phyloP scores from a whole-genome alignment of 495 filamentous ascomycete genomes.

The Penicillium coprophilum region DNA sequence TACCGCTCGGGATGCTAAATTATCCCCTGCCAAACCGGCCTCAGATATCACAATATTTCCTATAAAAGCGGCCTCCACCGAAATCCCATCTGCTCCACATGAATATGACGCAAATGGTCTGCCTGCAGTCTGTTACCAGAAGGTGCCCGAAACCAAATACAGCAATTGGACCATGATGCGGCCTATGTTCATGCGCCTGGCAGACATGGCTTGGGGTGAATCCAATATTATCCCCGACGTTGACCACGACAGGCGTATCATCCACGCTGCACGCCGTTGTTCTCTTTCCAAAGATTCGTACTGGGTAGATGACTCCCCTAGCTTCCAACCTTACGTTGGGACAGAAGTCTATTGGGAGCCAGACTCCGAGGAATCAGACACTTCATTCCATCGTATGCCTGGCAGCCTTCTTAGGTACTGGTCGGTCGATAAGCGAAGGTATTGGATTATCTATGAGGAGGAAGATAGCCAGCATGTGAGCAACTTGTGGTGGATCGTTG shows the following conservation, averaged over 20 bases:
- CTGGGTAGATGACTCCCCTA: conserved; percentile 6
- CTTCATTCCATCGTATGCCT: conserved; percentile 3
- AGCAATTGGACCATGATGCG: conserved; percentile 10
- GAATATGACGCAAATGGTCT: not conserved
- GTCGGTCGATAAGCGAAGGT: conserved; percentile 13
- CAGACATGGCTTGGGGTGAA: conserved; percentile 14
- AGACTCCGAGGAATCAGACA: not conserved
- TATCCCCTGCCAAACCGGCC: not conserved
- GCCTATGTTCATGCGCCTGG: conserved; percentile 11
- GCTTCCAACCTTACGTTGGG: conserved; percentile 5
- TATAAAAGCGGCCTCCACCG: not conserved
- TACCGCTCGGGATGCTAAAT: not conserved
- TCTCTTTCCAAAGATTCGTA: conserved; percentile 3
- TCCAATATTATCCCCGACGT: conserved; percentile 9
- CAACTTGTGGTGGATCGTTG: conserved; percentile 14
- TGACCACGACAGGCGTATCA: conserved; percentile 1
- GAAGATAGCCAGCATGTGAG: not conserved
- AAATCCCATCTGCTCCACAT: not conserved
- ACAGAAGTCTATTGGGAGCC: conserved; percentile 6
- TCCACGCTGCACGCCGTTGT: conserved; percentile 10
- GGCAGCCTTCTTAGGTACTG: conserved; percentile 9
- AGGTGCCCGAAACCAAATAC: not conserved
- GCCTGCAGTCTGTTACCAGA: conserved; percentile 2
- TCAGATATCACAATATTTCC: not conserved
- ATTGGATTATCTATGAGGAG: conserved; percentile 8